A percentile compares a stretch with the other conserved stretches of the same genome.
Conservation (phyloP, 2,329 filamentous ascomycete genomes). For the Xylariaceae sp. region DNA sequence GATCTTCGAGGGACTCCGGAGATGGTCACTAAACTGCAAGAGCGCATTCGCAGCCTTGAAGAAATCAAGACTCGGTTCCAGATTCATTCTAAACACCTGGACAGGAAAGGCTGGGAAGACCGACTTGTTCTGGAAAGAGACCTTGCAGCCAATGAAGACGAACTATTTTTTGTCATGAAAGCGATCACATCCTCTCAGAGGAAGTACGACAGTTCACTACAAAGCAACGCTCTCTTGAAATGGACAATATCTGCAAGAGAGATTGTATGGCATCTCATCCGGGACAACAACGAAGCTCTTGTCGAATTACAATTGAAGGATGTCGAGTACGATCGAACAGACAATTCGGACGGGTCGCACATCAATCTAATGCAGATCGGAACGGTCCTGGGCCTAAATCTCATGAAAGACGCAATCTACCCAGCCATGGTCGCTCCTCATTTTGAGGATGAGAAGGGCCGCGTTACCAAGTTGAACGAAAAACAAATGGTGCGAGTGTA, state of each 20-base stretch:
- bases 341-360: slow-evolving; percentile 96
- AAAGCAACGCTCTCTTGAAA: slow-evolving; percentile 75
- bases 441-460: slow-evolving; percentile 59
- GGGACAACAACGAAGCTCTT: slow-evolving; percentile 79
- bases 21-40: slow-evolving; percentile 87
- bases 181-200: slow-evolving; percentile 95
- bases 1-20: slow-evolving; percentile 90
- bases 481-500: slow-evolving; percentile 88
- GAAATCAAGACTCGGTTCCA: slow-evolving; percentile 98
- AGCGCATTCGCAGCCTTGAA: slow-evolving; percentile 87
- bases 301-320: slow-evolving; percentile 91
- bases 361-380: slow-evolving; percentile 88
- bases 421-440: slow-evolving; percentile 95
- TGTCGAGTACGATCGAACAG: slow-evolving; percentile 88
- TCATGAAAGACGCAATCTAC: slow-evolving; percentile 86
- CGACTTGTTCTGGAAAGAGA: slow-evolving; percentile 85
- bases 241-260: slow-evolving; percentile 95
- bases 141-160: slow-evolving; percentile 84
- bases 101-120: slow-evolving; percentile 88
- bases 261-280: slow-evolving; percentile 95
- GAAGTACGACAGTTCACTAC: slow-evolving; percentile 69
- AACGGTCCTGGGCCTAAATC: slow-evolving; percentile 81
- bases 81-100: slow-evolving; percentile 80
- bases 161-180: slow-evolving; percentile 99
- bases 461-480: slow-evolving; percentile 52